phyloP scores from a whole-genome alignment of 2,329 filamentous ascomycete species.

The Neospermospora avenae region DNA sequence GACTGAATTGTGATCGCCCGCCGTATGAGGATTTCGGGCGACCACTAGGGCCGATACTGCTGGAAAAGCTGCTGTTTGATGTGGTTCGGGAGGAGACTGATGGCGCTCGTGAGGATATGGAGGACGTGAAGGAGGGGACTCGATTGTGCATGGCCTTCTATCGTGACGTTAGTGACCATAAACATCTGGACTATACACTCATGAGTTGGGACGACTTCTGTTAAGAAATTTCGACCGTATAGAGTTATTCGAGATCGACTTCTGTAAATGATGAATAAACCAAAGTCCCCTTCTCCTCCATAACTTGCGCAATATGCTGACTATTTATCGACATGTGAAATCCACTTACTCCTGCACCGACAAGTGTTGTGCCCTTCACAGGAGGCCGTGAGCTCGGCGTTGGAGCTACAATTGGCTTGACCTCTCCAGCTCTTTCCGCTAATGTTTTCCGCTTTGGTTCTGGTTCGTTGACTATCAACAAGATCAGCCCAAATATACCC shows the following conservation, averaged over 20 bases:
- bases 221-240: background rate
- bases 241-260: background rate
- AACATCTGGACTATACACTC: background rate
- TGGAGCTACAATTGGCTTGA: conserved; percentile 40
- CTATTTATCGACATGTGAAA: background rate
- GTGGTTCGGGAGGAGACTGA: conserved; percentile 42
- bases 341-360: conserved; percentile 27
- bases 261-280: background rate
- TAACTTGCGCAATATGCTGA: background rate
- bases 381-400: conserved; percentile 41
- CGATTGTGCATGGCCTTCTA: conserved; percentile 15
- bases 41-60: conserved; percentile 52
- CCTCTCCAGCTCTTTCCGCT: conserved; percentile 52
- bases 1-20: conserved; percentile 45
- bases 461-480: conserved; percentile 47
- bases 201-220: conserved; percentile 3
- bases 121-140: conserved; percentile 38
- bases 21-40: conserved; percentile 44
- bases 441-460: conserved; percentile 60
- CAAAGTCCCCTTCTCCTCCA: background rate
- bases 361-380: conserved; percentile 30
- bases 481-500: conserved; percentile 8
- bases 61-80: conserved; percentile 50
- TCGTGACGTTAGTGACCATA: conserved; percentile 5
- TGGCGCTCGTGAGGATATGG: conserved; percentile 39